Evolutionary conservation across 2,329 filamentous ascomycete genomes (phyloP), one percentile per base, ranked within the genome.

Genomic region (Aspergillus pseudoviridinutans): DNA sequence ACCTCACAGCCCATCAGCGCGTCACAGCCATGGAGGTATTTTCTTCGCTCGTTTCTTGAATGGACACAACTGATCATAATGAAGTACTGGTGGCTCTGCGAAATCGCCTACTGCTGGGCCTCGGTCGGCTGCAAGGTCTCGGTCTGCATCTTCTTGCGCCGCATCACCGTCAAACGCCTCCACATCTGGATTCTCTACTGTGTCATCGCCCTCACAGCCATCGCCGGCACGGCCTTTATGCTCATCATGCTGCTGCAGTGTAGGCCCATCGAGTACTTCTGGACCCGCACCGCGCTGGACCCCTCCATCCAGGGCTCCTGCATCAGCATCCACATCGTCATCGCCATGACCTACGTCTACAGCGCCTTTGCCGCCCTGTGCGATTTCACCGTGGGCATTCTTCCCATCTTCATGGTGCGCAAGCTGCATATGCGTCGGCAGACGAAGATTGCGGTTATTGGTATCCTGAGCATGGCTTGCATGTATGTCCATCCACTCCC

Each of bases 381-480:
- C 52, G 82, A 84, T 66, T 82, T 82, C 56, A 82, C 80, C 12
- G 72, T 84, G 5, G 75, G 78, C 3, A 75, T 83, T 29, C 67
- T 84, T 4, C 82, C 82, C 0, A 78, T 82, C 9, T 81, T 81
- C 62, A 73, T 87, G 3, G 76, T 87, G 1, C 79, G 74, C 68
- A 77, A 79, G n/a, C 67, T 87, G 29, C 79, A 84, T 52, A 84
- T 87, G 78, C 78, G 79, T 53, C 68, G 61, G 12, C 75, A 75
- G 57, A 80, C 78, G 4, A 86, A 85, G 64, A 20, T 80, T 2
- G 76, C 82, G 0, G 74, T 86, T 3, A 76, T 80, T 9, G 75
- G 77, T 0, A 76, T 87, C 49, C 70, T 87, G 51, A 75, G 77
- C 2, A 80, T 86, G 73, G 86, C 82, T 35, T 83, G 83, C 64